Base-by-base conservation (phyloP, 495 filamentous ascomycete species). In the Aspergillus leporis region DNA sequence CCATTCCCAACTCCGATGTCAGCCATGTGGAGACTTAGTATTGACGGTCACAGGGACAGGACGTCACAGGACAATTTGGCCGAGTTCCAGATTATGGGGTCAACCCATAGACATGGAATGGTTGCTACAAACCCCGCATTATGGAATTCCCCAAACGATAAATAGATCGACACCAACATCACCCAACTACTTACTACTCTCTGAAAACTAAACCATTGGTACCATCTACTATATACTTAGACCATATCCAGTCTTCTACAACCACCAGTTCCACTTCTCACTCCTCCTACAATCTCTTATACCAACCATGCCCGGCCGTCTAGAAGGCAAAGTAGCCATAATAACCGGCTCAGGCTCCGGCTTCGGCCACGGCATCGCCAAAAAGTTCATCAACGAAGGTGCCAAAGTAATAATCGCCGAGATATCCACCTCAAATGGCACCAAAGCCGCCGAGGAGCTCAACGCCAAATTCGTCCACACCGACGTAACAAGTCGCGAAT, bases 321-420 rank as follows among this genome's bases (percentile, higher is more conserved):
- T 81, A 21, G 59, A 74, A 49, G 80, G 76, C 43, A 83, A 84
- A 53, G 79, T 82, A 19, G 80, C 79, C 51, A 78, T 83, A 48
- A 72, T 83, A 28, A 83, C 75, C 16, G 74, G 74, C 0, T 60
- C 64, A 5, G 69, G 61, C 3, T 82, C 79, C 1, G 83, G 83
- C 16, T 85, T 83, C 60, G 83, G 83, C 30, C 68, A 70, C 43
- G 81, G 72, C 40, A 84, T 86, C 40, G 79, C 74, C 18, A 70
- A 74, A 19, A 75, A 76, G 48, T 85, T 82, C 62, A 77, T 73
- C 10, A 59, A 73, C 48, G 81, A 85, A 65, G 82, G 83, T 14
- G 79, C 74, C 30, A 75, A 74, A 52, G 79, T 85, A 3, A 64
- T 86, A 52, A 70, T 84, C 30, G 81, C 78, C 14, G 82, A 85